Conservation (phyloP, 192 early-diverging fungal species). For the Spinellus fusiger region DNA sequence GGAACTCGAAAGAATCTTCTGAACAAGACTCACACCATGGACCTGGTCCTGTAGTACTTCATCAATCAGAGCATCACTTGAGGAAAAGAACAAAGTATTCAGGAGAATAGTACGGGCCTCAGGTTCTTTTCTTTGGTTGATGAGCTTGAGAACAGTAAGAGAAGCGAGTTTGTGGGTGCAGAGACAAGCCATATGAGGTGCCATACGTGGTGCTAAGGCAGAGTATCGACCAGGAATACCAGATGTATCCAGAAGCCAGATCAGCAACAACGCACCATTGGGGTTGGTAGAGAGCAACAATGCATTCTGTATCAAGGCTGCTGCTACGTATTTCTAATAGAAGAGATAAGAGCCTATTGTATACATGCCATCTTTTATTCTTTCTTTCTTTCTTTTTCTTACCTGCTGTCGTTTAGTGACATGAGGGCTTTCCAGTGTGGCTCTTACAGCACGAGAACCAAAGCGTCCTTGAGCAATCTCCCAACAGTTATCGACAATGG, state of each 20-base stretch:
- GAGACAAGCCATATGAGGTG: constrained; percentile 69
- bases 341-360: background rate
- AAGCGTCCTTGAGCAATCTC: constrained; percentile 91
- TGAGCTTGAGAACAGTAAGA: constrained; percentile 78
- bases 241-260: constrained; percentile 92
- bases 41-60: constrained; percentile 74
- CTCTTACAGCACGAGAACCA: constrained; percentile 88
- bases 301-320: constrained; percentile 80
- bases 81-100: constrained; percentile 74
- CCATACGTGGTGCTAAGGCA: constrained; percentile 76
- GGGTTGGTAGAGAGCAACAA: constrained; percentile 78
- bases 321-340: constrained; percentile 82
- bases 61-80: constrained; percentile 56
- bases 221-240: constrained; percentile 76
- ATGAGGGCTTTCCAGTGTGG: constrained; percentile 84
- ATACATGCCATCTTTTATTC: background rate
- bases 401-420: constrained; percentile 77
- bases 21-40: constrained; percentile 80
- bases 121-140: constrained; percentile 84
- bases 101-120: constrained; percentile 84
- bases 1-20: constrained; percentile 80
- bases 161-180: constrained; percentile 90
- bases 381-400: constrained; percentile 8
- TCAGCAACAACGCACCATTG: constrained; percentile 88
- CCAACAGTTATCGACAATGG: constrained; percentile 79